Evolutionary conservation across 148 eudicot genomes (phyloP).

Genomic region (Chenopodium quinoa): DNA sequence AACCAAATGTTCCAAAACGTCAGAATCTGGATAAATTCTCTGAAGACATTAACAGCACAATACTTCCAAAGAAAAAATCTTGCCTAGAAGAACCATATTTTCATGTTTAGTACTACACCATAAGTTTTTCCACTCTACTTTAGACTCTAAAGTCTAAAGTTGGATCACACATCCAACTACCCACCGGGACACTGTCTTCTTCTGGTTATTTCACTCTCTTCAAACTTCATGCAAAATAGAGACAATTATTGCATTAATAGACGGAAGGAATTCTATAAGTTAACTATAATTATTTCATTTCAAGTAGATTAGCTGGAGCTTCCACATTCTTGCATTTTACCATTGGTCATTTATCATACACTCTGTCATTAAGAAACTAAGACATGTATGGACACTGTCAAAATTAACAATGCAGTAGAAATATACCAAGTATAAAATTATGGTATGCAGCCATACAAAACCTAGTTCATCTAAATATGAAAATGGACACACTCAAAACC

Average conservation of each 20-base stretch:
- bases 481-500: not conserved
- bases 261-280: too few species aligned
- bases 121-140: not conserved
- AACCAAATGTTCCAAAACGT: not conserved
- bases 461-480: not conserved
- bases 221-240: not conserved
- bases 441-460: not conserved
- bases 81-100: not conserved
- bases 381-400: too few species aligned
- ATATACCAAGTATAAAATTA: too few species aligned
- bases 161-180: not conserved
- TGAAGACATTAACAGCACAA: not conserved
- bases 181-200: not conserved
- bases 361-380: too few species aligned
- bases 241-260: too few species aligned
- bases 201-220: not conserved
- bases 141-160: not conserved
- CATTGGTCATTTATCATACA: too few species aligned
- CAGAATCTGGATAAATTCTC: not conserved
- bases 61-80: not conserved
- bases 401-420: too few species aligned
- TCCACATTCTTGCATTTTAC: too few species aligned
- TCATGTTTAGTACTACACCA: not conserved
- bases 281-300: too few species aligned
- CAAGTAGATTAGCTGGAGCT: too few species aligned